Base-by-base conservation (phyloP, 345 rosid species). In the Salix udensis region DNA sequence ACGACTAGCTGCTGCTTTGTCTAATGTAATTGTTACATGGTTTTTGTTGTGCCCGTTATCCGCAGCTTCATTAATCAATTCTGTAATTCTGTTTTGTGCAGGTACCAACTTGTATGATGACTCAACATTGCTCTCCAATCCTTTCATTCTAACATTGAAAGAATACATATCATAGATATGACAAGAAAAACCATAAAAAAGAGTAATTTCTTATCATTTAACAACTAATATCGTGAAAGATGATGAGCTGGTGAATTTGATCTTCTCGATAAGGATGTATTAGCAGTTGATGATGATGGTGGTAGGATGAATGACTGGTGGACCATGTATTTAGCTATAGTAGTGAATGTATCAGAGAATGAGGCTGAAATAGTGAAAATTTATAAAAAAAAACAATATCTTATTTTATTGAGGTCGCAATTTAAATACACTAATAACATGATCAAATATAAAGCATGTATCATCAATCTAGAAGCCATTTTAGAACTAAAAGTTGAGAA, bases 161-260 rank as follows among this genome's bases (percentile, higher is more conserved):
- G 26, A 12, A 64, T 11, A 31, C 13, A 11, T 24, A 4, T 23
- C 4, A 1, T 28, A 0, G 4, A 6, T 10, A 64, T 28, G 34
- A 11, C 9, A 64, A 5, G 6, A 10, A 13, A 64, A 9, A 21
- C 1, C 1, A 0, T 64, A 0, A 64, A 64, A 24, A 16, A 13
- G 37, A 2, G 3, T 0, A 14, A 64, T 64, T 26, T 1, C 4
- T 14, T 4, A 64, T 2, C 19, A 26, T 0, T 14, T 28, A 2
- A 9, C 4, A 28, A 0, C 15, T 12, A 5, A 18, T 2, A 21
- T 8, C 1, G 0, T 30, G 7, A 8, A 6, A 4, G 34, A 30
- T 1, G 30, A 64, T 5, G 4, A 15, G 10, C 67, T 3, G 0
- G 0, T 64, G 6, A 7, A 26, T 28, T 64, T 14, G 4, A 26